Conservation (phyloP, 768 basidiomycete species). For the Leccinum broughii region DNA sequence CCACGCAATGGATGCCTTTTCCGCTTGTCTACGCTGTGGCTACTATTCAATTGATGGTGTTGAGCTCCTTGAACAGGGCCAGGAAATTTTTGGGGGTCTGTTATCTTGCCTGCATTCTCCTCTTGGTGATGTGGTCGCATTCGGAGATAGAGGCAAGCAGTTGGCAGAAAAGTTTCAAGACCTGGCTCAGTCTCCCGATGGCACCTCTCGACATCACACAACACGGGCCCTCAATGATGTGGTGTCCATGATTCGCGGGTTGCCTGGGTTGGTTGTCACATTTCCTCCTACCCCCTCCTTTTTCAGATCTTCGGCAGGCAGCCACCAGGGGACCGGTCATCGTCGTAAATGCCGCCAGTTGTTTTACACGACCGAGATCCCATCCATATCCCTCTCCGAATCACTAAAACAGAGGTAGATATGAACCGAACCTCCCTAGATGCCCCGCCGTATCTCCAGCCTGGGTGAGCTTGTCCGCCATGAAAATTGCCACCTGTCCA, state of each 20-base stretch:
- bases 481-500: conserved; percentile 30
- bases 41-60: not conserved
- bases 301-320: not conserved
- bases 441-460: conserved; percentile 27
- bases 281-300: not conserved
- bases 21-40: not conserved
- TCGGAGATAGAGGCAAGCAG: not conserved
- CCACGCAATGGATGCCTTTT: not conserved
- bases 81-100: not conserved
- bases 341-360: not conserved
- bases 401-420: not conserved
- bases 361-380: not conserved
- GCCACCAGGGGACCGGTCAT: not conserved
- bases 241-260: not conserved
- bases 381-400: not conserved
- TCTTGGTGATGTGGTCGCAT: not conserved
- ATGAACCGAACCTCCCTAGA: too few relatives aligned
- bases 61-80: not conserved
- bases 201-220: not conserved
- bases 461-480: conserved; percentile 25
- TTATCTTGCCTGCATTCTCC: not conserved
- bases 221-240: not conserved
- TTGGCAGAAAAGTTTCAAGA: not conserved
- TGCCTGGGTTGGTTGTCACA: not conserved
- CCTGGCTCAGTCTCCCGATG: not conserved